phyloP scores from a whole-genome alignment of 2,329 filamentous ascomycete species.

The Scortechinia acanthostroma region DNA sequence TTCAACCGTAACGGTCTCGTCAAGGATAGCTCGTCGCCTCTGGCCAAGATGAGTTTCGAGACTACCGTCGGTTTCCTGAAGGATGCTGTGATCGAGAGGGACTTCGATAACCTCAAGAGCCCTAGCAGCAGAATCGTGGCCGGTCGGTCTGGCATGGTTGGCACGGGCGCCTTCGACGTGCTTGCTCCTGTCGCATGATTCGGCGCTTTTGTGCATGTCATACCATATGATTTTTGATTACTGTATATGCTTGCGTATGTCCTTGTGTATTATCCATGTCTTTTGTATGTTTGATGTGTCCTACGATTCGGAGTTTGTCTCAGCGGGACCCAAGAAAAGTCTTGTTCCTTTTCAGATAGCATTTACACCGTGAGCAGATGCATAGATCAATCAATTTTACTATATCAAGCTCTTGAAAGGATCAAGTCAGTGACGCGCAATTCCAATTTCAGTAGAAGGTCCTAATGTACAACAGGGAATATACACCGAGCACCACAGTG shows the following conservation, averaged over 20 bases:
- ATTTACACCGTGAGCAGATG: too few species aligned
- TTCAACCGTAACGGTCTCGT: slow-evolving; percentile 83
- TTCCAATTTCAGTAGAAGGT: background rate
- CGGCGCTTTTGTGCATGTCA: background rate
- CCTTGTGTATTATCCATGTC: too few species aligned
- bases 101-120: slow-evolving; percentile 80
- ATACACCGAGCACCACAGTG: background rate
- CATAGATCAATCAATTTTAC: too few species aligned
- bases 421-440: too few species aligned
- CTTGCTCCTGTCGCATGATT: slow-evolving; percentile 30
- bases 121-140: slow-evolving; percentile 85
- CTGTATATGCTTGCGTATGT: background rate
- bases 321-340: background rate
- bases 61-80: slow-evolving; percentile 90
- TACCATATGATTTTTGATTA: background rate
- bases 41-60: slow-evolving; percentile 99
- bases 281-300: background rate
- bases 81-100: slow-evolving; percentile 82
- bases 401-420: too few species aligned
- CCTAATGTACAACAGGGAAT: too few species aligned
- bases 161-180: slow-evolving; percentile 89
- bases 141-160: slow-evolving; percentile 73
- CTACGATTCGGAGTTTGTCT: background rate
- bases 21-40: slow-evolving; percentile 76
- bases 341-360: background rate